Conservation (phyloP, 352 stramenopile genomes). For the Phytophthora uliginosa region DNA sequence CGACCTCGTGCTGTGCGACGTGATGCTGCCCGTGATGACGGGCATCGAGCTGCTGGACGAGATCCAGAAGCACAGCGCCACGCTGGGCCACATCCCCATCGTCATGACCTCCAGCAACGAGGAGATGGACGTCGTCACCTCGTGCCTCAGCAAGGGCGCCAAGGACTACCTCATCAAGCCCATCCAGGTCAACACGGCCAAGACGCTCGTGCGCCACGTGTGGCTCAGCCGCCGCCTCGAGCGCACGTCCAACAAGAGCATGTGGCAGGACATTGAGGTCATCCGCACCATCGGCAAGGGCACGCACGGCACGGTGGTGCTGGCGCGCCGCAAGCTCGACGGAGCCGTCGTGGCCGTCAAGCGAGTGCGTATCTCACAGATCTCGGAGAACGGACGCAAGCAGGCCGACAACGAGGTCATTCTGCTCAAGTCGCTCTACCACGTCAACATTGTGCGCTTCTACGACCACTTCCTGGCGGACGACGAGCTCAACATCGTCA, state of each 20-base stretch:
- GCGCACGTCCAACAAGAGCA: constrained; percentile 69
- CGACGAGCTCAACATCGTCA: constrained; percentile 92
- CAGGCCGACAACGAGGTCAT: constrained; percentile 92
- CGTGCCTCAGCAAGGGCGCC: constrained; percentile 88
- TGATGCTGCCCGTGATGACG: constrained; percentile 92
- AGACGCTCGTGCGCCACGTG: constrained; percentile 91
- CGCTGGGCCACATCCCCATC: constrained; percentile 86
- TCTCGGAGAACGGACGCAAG: constrained; percentile 88
- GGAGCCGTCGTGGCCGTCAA: constrained; percentile 89
- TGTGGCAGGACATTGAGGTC: constrained; percentile 90
- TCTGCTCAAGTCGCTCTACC: constrained; percentile 90
- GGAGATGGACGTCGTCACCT: constrained; percentile 92
- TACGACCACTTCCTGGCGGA: constrained; percentile 91
- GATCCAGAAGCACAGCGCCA: constrained; percentile 74
- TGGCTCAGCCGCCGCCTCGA: constrained; percentile 85
- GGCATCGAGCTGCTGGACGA: constrained; percentile 90
- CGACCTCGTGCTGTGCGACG: constrained; percentile 91
- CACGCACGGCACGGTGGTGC: constrained; percentile 87
- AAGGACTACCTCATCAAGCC: constrained; percentile 94
- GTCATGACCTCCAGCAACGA: constrained; percentile 94
- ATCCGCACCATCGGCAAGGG: constrained; percentile 90
- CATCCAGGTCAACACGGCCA: constrained; percentile 91
- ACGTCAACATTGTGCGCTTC: constrained; percentile 92
- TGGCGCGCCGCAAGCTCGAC: constrained; percentile 81
- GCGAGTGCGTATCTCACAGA: constrained; percentile 81